Evolutionary conservation across 441 rosid species (phyloP).

Genomic region (Jatropha multifida): DNA sequence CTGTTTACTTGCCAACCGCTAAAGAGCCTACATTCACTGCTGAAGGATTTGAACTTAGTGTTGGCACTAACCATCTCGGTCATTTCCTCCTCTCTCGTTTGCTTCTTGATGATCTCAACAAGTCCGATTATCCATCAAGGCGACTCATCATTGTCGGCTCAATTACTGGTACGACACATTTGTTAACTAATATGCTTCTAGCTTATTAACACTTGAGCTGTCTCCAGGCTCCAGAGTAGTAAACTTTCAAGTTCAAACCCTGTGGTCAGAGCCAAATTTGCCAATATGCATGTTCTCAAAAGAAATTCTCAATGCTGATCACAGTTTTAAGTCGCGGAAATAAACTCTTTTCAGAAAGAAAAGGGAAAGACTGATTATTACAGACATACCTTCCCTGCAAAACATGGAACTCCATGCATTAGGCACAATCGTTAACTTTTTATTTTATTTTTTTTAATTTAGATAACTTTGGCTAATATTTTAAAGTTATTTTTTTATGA

Average conservation of each 20-base stretch:
- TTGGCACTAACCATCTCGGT: constrained; percentile 70
- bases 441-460: not conserved
- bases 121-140: constrained; percentile 63
- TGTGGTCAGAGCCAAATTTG: too few species aligned
- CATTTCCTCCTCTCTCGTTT: constrained; percentile 61
- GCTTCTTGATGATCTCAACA: constrained; percentile 52
- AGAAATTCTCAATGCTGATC: too few species aligned
- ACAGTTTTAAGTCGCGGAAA: too few species aligned
- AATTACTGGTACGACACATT: constrained; percentile 46
- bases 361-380: too few species aligned
- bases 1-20: constrained; percentile 63
- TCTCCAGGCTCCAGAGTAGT: too few species aligned
- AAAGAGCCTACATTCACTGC: constrained; percentile 60
- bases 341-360: too few species aligned
- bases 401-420: too few species aligned
- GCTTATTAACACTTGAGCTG: too few species aligned
- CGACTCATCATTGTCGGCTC: constrained; percentile 69
- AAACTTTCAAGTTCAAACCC: too few species aligned
- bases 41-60: constrained; percentile 69
- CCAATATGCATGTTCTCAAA: not conserved
- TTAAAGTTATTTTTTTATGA: constrained; percentile 9
- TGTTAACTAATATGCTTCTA: not conserved
- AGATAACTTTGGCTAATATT: constrained; percentile 13
- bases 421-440: too few species aligned
- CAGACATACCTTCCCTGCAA: too few species aligned